Evolutionary conservation across 2,329 filamentous ascomycete species (phyloP), one percentile per base, ranked within the genome.

Genomic region (Aspergillus floridensis): DNA sequence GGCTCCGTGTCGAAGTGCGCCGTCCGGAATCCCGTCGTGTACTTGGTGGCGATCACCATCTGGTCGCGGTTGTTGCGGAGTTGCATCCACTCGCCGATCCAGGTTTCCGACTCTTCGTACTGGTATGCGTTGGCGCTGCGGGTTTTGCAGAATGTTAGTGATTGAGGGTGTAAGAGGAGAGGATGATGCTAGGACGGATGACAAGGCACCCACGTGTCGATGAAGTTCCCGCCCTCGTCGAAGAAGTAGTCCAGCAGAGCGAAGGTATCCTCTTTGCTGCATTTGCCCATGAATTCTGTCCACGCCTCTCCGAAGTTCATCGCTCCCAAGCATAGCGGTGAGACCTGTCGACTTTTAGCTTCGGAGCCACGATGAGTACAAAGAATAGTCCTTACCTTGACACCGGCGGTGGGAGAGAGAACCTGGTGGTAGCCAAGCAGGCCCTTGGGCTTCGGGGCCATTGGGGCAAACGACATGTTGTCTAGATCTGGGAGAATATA

Each of bases 271-370:
- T 81, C 75, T 67, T 83, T 82, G 61, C 74, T 74, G 59, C 78
- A 81, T 62, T 79, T 76, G 26, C 80, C 80, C 7, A 71, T 59
- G 41, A 55, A 62, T 14, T 38, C 11, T 14, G 57, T 47, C 59
- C 81, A 83, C 5, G 78, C 76, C 38, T 81, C 75, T 16, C 82
- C 82, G 64, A 85, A 82, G 67, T 80, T 84, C 82, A 84, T 84
- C 19, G 38, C 38, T 19, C 38, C 38, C 16, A 44, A 44, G 16
- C 38, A 44, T 16, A 44, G 38, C 14, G 38, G 38, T 16, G 38
- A 44, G 16, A 44, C 38, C 38, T 44, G 16, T 16, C 14, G 5
- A n/a, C n/a, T 5, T 38, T 35, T 3, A 44, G 38, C 38, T 44
- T 44, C 5, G 3, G n/a, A 2, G 1, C 6, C 38, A 19, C 5